phyloP scores from a whole-genome alignment of 495 filamentous ascomycete genomes.

The Hyaloscypha hepaticicola region DNA sequence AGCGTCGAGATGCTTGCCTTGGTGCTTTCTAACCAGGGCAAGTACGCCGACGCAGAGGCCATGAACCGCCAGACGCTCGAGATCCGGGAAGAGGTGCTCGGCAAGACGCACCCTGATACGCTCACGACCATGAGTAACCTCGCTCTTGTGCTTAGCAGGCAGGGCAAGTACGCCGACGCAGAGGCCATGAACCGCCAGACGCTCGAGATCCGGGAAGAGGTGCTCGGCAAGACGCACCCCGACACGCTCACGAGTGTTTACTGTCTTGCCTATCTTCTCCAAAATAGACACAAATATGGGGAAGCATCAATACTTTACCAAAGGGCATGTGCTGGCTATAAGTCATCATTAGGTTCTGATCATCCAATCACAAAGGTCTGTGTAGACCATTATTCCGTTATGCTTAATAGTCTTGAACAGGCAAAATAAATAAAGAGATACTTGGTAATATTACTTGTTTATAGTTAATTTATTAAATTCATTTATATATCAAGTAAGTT shows the following conservation, averaged over 20 bases:
- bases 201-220: conserved; percentile 3
- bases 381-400: conserved; percentile 8
- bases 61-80: conserved; percentile 27
- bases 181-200: conserved; percentile 12
- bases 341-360: conserved; percentile 1
- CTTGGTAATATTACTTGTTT: too few relatives aligned
- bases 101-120: conserved; percentile 13
- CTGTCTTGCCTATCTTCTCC: conserved; percentile 9
- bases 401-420: neutral
- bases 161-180: conserved; percentile 17
- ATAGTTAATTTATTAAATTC: too few relatives aligned
- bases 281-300: neutral
- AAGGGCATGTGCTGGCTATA: conserved; percentile 14
- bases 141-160: neutral
- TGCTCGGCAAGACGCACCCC: conserved; percentile 11
- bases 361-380: conserved; percentile 21
- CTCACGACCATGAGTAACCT: conserved; percentile 3
- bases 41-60: conserved; percentile 37
- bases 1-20: conserved; percentile 22
- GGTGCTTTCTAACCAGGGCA: conserved; percentile 31
- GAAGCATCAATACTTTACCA: conserved; percentile 17
- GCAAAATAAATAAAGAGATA: too few relatives aligned
- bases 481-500: too few relatives aligned
- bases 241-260: conserved; percentile 8
- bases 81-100: conserved; percentile 7